Percentiles rank a stretch among this genome's conserved stretches.
Evolutionary conservation across 2,329 filamentous ascomycete species (phyloP).

Genomic region (Apiospora koreana): DNA sequence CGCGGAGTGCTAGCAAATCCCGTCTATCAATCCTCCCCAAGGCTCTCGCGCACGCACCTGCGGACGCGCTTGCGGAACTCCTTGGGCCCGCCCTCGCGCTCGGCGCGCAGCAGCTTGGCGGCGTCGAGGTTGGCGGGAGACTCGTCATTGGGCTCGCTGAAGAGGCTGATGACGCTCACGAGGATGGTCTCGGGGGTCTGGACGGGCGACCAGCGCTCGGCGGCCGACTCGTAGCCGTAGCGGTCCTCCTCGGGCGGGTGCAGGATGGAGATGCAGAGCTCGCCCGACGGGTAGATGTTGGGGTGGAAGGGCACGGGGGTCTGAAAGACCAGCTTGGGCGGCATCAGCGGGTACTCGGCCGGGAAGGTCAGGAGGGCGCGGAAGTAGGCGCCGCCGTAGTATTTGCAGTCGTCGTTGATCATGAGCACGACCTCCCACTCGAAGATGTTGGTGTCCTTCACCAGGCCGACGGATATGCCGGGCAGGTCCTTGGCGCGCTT

Average conservation of each 20-base stretch:
- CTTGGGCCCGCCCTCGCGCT: constrained; percentile 58
- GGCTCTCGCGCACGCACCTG: constrained; percentile 77
- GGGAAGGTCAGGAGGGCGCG: constrained; percentile 84
- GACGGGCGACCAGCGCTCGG: constrained; percentile 92
- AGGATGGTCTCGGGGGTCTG: constrained; percentile 95
- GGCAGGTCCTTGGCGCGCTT: constrained; percentile 88
- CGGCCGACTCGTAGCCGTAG: constrained; percentile 87
- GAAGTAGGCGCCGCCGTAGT: constrained; percentile 96
- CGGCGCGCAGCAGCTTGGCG: constrained; percentile 82
- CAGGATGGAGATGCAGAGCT: constrained; percentile 95
- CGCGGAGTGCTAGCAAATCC: too few species aligned
- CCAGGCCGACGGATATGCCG: constrained; percentile 89
- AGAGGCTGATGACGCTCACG: constrained; percentile 87
- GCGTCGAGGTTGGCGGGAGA: constrained; percentile 95
- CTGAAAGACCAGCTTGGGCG: constrained; percentile 86
- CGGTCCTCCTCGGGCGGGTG: constrained; percentile 94
- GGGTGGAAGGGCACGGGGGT: constrained; percentile 86
- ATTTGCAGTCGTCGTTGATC: constrained; percentile 92
- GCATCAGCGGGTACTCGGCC: constrained; percentile 79
- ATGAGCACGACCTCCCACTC: constrained; percentile 99
- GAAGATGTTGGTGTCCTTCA: constrained; percentile 84
- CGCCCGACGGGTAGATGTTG: constrained; percentile 85
- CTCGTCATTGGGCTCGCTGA: constrained; percentile 92
- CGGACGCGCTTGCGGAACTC: constrained; percentile 81
- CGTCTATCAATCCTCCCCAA: constrained; percentile 65